Evolutionary conservation across 2,329 filamentous ascomycete species (phyloP).

Genomic region (Xylariomycetidae sp.): DNA sequence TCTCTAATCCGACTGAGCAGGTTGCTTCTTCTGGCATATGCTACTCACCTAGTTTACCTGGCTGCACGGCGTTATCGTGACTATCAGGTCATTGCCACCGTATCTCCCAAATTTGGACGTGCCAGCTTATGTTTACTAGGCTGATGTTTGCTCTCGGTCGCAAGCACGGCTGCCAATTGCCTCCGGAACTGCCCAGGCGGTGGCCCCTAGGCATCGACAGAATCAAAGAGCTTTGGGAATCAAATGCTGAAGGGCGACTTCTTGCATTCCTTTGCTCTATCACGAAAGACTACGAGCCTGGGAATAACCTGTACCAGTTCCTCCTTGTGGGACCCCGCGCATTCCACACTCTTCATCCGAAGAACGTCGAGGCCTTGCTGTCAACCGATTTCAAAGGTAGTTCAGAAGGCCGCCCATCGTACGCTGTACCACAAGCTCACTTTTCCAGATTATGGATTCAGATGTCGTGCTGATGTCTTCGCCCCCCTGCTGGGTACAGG

Average conservation of each 20-base stretch:
- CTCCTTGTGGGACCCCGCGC: constrained; percentile 24
- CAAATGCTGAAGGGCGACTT: constrained; percentile 22
- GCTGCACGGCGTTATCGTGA: too few species aligned
- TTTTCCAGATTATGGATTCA: constrained; percentile 29
- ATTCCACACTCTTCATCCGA: constrained; percentile 22
- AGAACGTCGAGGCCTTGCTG: constrained; percentile 26
- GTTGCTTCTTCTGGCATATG: too few species aligned
- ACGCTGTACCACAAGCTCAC: too few species aligned
- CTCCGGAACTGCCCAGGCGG: constrained; percentile 25
- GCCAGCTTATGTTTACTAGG: constrained; percentile 3
- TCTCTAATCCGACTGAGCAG: too few species aligned
- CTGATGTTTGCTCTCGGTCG: constrained; percentile 12
- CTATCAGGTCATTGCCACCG: too few species aligned
- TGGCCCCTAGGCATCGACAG: constrained; percentile 31
- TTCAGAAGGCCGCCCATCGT: too few species aligned
- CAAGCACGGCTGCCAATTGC: constrained; percentile 22
- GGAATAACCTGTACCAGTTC: constrained; percentile 23
- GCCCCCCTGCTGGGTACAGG: constrained; percentile 30
- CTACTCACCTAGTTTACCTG: too few species aligned
- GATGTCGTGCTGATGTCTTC: constrained; percentile 26
- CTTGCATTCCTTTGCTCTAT: constrained; percentile 22
- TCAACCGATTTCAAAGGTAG: constrained; percentile 24
- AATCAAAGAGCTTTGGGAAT: constrained; percentile 20
- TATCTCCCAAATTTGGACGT: too few species aligned
- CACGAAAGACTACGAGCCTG: constrained; percentile 24